A percentile compares a stretch with the other conserved stretches of the same genome.
phyloP scores from a whole-genome alignment of 352 stramenopile species.

The Phytophthora megakarya region DNA sequence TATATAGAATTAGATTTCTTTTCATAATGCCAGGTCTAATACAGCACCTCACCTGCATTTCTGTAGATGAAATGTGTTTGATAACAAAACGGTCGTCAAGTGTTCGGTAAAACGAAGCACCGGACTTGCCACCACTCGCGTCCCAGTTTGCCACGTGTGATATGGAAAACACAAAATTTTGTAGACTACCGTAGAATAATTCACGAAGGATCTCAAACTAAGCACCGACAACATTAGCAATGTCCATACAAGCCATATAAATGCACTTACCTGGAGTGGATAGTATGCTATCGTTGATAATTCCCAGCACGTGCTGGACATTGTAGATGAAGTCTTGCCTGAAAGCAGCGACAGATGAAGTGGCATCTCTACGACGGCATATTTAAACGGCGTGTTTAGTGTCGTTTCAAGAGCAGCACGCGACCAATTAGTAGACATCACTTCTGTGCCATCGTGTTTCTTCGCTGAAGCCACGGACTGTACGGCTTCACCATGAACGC shows the following conservation, averaged over 20 bases:
- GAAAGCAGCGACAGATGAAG: constrained; percentile 65
- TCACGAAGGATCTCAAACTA: constrained; percentile 94
- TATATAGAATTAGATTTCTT: constrained; percentile 9
- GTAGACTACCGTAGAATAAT: constrained; percentile 78
- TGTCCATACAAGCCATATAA: background rate
- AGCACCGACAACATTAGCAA: constrained; percentile 9
- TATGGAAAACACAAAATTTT: constrained; percentile 82
- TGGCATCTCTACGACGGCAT: constrained; percentile 56
- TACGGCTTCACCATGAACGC: constrained; percentile 53
- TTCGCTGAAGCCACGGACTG: constrained; percentile 33
- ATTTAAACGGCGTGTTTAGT: constrained; percentile 69
- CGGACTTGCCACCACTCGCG: constrained; percentile 96
- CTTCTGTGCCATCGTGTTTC: constrained; percentile 19
- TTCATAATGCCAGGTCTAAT: background rate
- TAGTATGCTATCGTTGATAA: constrained; percentile 78
- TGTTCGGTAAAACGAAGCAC: constrained; percentile 95
- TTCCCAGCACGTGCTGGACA: constrained; percentile 61
- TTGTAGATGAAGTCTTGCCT: constrained; percentile 35
- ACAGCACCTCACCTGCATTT: constrained; percentile 92
- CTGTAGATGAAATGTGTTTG: constrained; percentile 97
- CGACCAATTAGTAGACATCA: constrained; percentile 70
- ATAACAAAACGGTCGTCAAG: constrained; percentile 97
- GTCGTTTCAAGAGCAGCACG: constrained; percentile 60
- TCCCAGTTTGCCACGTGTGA: constrained; percentile 88
- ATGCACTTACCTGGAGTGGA: constrained; percentile 65